Conservation (phyloP, 1,139 yeast species). For the Zygotorulaspora mrakii region DNA sequence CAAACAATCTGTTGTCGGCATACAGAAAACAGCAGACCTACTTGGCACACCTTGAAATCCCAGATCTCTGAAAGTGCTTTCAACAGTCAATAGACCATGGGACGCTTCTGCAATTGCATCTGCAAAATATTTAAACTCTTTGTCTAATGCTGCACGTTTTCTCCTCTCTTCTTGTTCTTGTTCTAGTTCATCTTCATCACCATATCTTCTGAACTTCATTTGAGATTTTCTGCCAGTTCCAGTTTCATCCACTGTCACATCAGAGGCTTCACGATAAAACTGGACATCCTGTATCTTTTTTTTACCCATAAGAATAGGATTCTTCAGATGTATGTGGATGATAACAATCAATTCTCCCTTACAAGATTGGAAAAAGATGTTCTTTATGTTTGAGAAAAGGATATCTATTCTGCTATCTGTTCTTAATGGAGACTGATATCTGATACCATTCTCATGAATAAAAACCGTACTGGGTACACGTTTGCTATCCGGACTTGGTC, state of each 20-base stretch:
- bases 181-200: slow-evolving; percentile 97
- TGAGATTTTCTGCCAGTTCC: slow-evolving; percentile 71
- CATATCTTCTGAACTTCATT: slow-evolving; percentile 75
- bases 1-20: slow-evolving; percentile 96
- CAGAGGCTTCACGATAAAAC: slow-evolving; percentile 94
- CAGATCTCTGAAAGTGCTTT: slow-evolving; percentile 90
- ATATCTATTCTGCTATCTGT: slow-evolving; percentile 86
- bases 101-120: slow-evolving; percentile 89
- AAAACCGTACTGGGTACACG: slow-evolving; percentile 88
- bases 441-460: slow-evolving; percentile 92
- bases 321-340: slow-evolving; percentile 87
- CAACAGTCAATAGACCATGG: slow-evolving; percentile 76
- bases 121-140: slow-evolving; percentile 85
- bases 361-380: slow-evolving; percentile 91
- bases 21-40: slow-evolving; percentile 88
- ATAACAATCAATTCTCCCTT: slow-evolving; percentile 91
- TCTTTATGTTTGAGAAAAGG: slow-evolving; percentile 84
- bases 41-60: slow-evolving; percentile 98
- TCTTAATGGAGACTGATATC: slow-evolving; percentile 81
- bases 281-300: slow-evolving; percentile 94
- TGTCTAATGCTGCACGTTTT: slow-evolving; percentile 84
- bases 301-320: slow-evolving; percentile 93
- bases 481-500: slow-evolving; percentile 96
- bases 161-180: slow-evolving; percentile 98
- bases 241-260: slow-evolving; percentile 94